Percentiles rank a stretch among this genome's conserved stretches.
Conservation (phyloP, 169 alveolate species). For the Plasmodium yoelii region DNA sequence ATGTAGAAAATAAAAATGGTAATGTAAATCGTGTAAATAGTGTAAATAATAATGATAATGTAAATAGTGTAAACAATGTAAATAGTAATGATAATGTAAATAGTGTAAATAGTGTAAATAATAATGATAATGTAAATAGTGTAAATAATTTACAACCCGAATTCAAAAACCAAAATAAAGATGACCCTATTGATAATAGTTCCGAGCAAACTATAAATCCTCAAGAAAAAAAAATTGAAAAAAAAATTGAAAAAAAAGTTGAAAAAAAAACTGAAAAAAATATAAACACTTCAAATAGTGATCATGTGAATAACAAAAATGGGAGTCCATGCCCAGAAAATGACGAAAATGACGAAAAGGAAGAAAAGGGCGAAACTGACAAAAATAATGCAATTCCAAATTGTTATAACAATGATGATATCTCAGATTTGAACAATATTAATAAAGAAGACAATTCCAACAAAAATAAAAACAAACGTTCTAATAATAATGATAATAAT, state of each 20-base stretch:
- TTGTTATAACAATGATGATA: too few species aligned
- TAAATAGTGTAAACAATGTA: too few species aligned
- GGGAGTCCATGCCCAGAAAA: background rate
- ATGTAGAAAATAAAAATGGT: constrained; percentile 1
- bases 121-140: too few species aligned
- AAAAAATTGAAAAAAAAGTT: too few species aligned
- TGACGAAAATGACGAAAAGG: background rate
- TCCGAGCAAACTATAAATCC: background rate
- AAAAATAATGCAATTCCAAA: too few species aligned
- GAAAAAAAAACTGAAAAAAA: too few species aligned
- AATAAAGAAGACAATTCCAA: background rate
- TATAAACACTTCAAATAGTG: background rate
- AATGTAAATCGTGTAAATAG: background rate
- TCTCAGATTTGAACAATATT: background rate
- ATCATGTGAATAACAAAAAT: background rate
- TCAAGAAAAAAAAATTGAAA: background rate
- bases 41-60: background rate
- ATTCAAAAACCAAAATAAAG: background rate
- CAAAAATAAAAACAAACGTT: constrained; percentile 7
- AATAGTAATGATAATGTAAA: too few species aligned
- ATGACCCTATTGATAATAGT: background rate
- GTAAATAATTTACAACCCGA: background rate
- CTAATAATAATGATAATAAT: background rate
- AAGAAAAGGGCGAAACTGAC: too few species aligned
- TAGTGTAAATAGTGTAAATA: too few species aligned